Evolutionary conservation across 371 early-diverging fungal genomes (phyloP).

Genomic region (Ordospora colligata): DNA sequence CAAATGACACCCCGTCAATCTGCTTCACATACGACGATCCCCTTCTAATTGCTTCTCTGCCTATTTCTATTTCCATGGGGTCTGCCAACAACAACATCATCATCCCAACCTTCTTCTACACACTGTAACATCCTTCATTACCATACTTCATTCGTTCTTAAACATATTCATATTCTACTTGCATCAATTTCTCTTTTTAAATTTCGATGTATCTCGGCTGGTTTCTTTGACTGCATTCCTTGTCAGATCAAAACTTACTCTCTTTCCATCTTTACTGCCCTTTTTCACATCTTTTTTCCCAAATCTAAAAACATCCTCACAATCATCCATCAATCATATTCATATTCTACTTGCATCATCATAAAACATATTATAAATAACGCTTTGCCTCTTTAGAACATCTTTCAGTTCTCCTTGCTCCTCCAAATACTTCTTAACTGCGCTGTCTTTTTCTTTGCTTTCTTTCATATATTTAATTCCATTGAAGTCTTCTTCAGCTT

Average conservation of each 20-base stretch:
- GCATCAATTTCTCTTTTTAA: background rate
- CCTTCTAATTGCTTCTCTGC: constrained; percentile 73
- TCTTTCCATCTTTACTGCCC: background rate
- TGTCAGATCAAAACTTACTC: constrained; percentile 7
- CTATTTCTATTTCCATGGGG: constrained; percentile 81
- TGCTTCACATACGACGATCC: constrained; percentile 78
- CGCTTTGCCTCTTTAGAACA: constrained; percentile 28
- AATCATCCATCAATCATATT: background rate
- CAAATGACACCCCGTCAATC: constrained; percentile 69
- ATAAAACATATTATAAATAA: constrained; percentile 38
- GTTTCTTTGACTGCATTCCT: constrained; percentile 2
- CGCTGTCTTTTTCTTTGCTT: constrained; percentile 16
- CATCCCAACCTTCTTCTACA: too few species aligned
- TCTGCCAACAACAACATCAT: background rate
- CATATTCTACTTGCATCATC: constrained; percentile 33
- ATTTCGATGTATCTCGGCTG: background rate
- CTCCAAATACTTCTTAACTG: constrained; percentile 24
- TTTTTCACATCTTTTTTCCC: background rate
- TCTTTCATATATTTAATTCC: background rate
- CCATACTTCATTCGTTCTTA: too few species aligned
- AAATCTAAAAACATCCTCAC: background rate
- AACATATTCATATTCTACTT: too few species aligned
- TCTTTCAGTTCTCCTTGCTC: constrained; percentile 22
- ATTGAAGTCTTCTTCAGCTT: constrained; percentile 19
- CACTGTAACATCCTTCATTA: too few species aligned